Evolutionary conservation across 352 stramenopile genomes (phyloP), one percentile per base, ranked within the genome.

Genomic region (Pythium aquatile): DNA sequence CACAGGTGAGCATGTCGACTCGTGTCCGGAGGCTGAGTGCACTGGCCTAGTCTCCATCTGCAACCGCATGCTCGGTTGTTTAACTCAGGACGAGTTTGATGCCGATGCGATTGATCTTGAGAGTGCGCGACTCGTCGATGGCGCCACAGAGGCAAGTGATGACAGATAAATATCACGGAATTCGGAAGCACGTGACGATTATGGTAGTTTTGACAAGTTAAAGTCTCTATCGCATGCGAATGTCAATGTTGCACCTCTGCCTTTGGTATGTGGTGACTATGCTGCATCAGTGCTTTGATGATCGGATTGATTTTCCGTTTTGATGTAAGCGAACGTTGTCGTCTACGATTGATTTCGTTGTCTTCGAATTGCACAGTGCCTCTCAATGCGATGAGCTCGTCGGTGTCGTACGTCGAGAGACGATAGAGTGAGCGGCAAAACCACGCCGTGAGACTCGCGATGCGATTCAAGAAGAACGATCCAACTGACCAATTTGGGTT

Each of bases 361-460:
- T 68, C 61, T 24, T 65, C 68, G 44, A 56, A 66, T 53, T 71
- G 58, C 20, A 74, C 63, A 39, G 49, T 59, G 30, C 68, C 68
- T 8, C 66, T 63, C 0, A 71, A 14, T 2, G 71, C 13, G 13
- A 71, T 14, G 37, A 74, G 68, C 14, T 67, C 63, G 42, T 69
- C 59, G 8, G 6, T 5, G 16, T 48, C 32, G 17, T 56, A 55
- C 11, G 28, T 46, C 5, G 49, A 39, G 35, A 67, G 55, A 4
- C 68, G 63, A 63, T 64, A 74, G 2, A 74, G 32, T 5, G 58
- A 66, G 17, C 63, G 68, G 1, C 39, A 17, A 1, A 63, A 52
- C 68, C 63, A 74, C 10, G 61, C 32, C 20, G 62, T 1, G 13
- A 74, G 55, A 24, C 58, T 70, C 20, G 48, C 26, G 6, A 63